These are phyloP conservation scores for Pichia sp. DNA, from an alignment of 1,139 yeast species.

Conservation along the genomic window DNA sequence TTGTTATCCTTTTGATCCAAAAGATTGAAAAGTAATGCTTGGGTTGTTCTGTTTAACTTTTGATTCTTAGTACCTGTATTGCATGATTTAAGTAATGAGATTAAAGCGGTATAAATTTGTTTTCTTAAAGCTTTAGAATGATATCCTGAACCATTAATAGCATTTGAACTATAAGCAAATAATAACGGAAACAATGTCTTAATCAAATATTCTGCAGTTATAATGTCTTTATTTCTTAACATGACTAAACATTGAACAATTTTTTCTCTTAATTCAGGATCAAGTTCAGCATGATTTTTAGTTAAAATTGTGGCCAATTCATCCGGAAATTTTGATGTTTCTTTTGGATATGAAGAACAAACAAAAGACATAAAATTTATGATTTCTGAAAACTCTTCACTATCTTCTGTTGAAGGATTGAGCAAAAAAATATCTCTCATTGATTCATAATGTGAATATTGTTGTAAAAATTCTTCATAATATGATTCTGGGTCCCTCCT, in stretches of 20 bases:
- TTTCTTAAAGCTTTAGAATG: conserved; percentile 80
- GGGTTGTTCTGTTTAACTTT: conserved; percentile 81
- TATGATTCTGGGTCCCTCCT: conserved; percentile 92
- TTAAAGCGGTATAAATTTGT: conserved; percentile 73
- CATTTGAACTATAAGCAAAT: conserved; percentile 44
- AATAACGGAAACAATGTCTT: conserved; percentile 86
- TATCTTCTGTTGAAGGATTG: conserved; percentile 58
- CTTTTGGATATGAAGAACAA: conserved; percentile 82
- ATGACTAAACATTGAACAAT: conserved; percentile 83
- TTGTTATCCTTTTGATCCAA: conserved; percentile 55
- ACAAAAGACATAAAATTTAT: conserved; percentile 92
- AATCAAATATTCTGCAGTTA: conserved; percentile 71
- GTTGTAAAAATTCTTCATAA: conserved; percentile 87
- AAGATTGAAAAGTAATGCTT: conserved; percentile 81
- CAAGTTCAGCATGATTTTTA: conserved; percentile 72
- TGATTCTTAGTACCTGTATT: conserved; percentile 84
- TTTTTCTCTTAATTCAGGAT: conserved; percentile 85
- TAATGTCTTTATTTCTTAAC: conserved; percentile 83
- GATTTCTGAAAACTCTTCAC: conserved; percentile 72
- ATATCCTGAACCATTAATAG: conserved; percentile 43
- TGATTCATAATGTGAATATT: conserved; percentile 87
- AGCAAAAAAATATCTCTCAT: conserved; percentile 76
- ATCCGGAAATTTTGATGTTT: conserved; percentile 75
- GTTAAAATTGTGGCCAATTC: conserved; percentile 65
- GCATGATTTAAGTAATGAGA: conserved; percentile 71